phyloP scores from a whole-genome alignment of 306 rosid genomes.

The Crotalaria pallida region DNA sequence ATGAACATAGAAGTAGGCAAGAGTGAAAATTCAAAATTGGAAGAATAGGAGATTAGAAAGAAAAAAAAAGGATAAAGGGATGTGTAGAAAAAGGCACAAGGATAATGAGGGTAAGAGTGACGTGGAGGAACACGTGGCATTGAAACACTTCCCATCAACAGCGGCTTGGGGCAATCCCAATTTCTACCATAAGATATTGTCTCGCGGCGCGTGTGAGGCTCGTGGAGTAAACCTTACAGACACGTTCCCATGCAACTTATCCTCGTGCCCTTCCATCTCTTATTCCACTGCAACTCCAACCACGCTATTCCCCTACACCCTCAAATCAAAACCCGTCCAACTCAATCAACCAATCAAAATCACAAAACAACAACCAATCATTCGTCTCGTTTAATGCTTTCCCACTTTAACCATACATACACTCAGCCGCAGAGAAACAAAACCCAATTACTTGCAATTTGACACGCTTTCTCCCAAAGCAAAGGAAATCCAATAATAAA shows the following conservation, averaged over 20 bases:
- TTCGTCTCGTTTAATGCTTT: not conserved
- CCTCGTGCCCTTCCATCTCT: slow-evolving; percentile 20
- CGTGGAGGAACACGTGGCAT: too few relatives aligned
- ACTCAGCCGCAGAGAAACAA: not conserved
- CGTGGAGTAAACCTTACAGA: slow-evolving; percentile 18
- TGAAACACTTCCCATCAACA: too few relatives aligned
- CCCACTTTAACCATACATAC: not conserved
- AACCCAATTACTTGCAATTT: not conserved
- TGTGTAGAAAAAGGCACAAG: too few relatives aligned
- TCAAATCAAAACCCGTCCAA: not conserved
- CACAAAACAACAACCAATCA: too few relatives aligned
- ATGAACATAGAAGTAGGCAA: too few relatives aligned
- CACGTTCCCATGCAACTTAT: slow-evolving; percentile 26
- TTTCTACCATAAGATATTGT: too few relatives aligned
- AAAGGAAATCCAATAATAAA: not conserved
- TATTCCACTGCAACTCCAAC: not conserved
- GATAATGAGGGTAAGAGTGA: too few relatives aligned
- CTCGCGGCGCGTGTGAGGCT: too few relatives aligned
- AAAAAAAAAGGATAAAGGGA: too few relatives aligned
- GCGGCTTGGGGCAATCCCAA: too few relatives aligned
- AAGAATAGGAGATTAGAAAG: too few relatives aligned
- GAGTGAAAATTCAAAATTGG: too few relatives aligned
- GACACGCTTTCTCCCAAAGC: not conserved
- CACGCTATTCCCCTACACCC: not conserved
- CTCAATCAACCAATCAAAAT: not conserved